Conservation (phyloP, 2,329 filamentous ascomycete genomes). For the Aspergillus ochraceoroseus region DNA sequence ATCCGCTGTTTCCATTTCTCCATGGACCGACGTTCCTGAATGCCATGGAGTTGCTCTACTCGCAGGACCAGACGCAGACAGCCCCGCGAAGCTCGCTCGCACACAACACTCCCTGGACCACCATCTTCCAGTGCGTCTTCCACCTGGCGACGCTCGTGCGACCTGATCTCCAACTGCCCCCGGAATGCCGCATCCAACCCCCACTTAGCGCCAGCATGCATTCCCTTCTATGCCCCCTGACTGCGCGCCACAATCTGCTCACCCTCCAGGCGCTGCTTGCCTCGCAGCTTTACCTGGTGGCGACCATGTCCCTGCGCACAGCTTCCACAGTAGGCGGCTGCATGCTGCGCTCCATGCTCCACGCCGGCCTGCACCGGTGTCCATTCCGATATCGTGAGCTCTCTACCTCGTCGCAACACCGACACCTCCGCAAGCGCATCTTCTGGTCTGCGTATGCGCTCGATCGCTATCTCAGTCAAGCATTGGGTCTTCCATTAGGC, state of each 20-base stretch:
- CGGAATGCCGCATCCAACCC: constrained; percentile 37
- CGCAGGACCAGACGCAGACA: constrained; percentile 5
- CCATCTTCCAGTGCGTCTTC: constrained; percentile 50
- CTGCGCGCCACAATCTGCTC: constrained; percentile 42
- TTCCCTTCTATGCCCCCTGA: constrained; percentile 36
- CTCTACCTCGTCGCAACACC: constrained; percentile 33
- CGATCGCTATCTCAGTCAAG: constrained; percentile 41
- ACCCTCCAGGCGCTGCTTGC: constrained; percentile 50
- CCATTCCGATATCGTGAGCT: constrained; percentile 49
- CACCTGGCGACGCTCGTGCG: constrained; percentile 43
- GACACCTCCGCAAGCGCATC: constrained; percentile 41
- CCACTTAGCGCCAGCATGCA: constrained; percentile 34
- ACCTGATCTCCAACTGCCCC: constrained; percentile 32
- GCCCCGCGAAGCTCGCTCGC: constrained; percentile 15
- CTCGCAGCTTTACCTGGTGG: constrained; percentile 48
- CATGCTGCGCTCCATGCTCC: constrained; percentile 46
- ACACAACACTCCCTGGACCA: constrained; percentile 30
- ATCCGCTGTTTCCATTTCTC: constrained; percentile 51
- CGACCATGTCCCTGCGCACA: constrained; percentile 47
- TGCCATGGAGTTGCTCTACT: constrained; percentile 45
- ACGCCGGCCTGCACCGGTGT: constrained; percentile 50
- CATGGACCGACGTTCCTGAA: constrained; percentile 49
- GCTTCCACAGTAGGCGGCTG: constrained; percentile 49
- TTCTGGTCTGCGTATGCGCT: constrained; percentile 44
- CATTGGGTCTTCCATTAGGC: constrained; percentile 39